phyloP scores from a whole-genome alignment of 345 rosid genomes.

The Pugionium cornutum region DNA sequence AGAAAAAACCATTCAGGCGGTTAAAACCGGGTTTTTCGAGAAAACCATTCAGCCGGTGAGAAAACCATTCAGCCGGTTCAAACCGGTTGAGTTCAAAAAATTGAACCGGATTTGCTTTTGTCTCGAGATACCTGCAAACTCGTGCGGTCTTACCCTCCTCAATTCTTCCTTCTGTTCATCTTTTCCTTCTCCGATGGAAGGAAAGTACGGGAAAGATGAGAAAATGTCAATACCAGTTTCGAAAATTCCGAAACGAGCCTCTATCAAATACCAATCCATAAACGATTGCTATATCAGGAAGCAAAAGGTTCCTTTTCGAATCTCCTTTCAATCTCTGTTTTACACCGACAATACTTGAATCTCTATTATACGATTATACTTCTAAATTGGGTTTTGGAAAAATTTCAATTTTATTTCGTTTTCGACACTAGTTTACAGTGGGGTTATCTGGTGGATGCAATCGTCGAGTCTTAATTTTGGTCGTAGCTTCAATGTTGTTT shows the following conservation, averaged over 20 bases:
- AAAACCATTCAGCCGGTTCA: too few relatives aligned
- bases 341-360: background rate
- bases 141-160: background rate
- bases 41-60: too few relatives aligned
- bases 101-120: constrained; percentile 5
- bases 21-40: too few relatives aligned
- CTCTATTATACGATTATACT: background rate
- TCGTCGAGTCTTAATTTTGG: too few relatives aligned
- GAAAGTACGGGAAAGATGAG: background rate
- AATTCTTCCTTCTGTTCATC: constrained; percentile 13
- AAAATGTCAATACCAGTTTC: constrained; percentile 17
- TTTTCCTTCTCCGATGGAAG: constrained; percentile 30
- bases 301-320: constrained; percentile 50
- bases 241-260: constrained; percentile 39
- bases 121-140: background rate
- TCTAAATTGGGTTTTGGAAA: background rate
- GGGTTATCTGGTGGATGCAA: background rate
- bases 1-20: too few relatives aligned
- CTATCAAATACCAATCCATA: constrained; percentile 46
- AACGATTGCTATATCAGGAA: constrained; percentile 59
- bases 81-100: background rate
- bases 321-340: constrained; percentile 6
- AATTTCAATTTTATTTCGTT: background rate
- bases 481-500: background rate
- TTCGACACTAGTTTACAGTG: background rate